A percentile compares a stretch with the other conserved stretches of the same genome.
Conservation (phyloP, 345 rosid species). For the Hibiscus syriacus region DNA sequence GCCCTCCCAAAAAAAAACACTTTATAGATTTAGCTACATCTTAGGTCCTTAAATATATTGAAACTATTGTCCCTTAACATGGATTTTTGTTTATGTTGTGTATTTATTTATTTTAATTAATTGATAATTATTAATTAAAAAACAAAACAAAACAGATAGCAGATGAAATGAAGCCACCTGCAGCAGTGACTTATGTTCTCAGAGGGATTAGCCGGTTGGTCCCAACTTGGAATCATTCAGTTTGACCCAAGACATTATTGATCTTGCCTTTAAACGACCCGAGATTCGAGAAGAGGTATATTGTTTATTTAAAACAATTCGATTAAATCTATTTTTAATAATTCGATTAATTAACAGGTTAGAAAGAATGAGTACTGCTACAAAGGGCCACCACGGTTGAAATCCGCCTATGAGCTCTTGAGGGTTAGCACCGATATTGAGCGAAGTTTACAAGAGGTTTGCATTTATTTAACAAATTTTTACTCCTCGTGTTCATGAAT, state of each 20-base stretch:
- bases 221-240: constrained; percentile 62
- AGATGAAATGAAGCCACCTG: constrained; percentile 50
- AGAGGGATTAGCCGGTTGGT: constrained; percentile 31
- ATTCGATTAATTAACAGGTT: constrained; percentile 26
- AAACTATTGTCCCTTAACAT: not conserved
- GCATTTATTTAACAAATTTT: too few relatives aligned
- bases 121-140: not conserved
- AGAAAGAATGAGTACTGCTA: constrained; percentile 66
- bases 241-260: constrained; percentile 48
- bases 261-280: constrained; percentile 56
- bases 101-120: not conserved
- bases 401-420: constrained; percentile 51
- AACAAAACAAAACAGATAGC: constrained; percentile 64
- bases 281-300: constrained; percentile 44
- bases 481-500: too few relatives aligned
- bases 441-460: constrained; percentile 48
- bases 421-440: constrained; percentile 49
- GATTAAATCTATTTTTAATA: too few relatives aligned
- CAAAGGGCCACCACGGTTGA: constrained; percentile 63
- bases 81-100: not conserved
- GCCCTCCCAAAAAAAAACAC: too few relatives aligned
- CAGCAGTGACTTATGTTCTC: constrained; percentile 31
- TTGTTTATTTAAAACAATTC: too few relatives aligned
- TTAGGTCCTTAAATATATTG: too few relatives aligned
- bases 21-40: too few relatives aligned